phyloP scores from a whole-genome alignment of 306 rosid species.

The Phaseolus lunatus region DNA sequence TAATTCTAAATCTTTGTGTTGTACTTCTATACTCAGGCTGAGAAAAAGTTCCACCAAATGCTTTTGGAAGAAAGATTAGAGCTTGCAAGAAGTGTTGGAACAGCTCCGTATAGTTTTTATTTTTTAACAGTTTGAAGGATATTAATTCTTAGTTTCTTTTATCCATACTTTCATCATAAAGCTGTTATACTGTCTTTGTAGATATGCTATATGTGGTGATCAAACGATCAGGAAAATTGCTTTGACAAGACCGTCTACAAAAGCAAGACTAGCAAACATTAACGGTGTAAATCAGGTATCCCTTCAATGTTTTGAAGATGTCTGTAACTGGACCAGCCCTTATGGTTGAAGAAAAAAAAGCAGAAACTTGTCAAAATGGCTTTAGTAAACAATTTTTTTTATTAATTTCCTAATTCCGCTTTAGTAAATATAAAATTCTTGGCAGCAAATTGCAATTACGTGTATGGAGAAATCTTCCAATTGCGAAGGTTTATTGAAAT shows the following conservation, averaged over 20 bases:
- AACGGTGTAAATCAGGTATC: constrained; percentile 95
- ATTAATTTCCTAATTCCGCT: constrained; percentile 12
- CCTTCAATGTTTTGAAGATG: constrained; percentile 27
- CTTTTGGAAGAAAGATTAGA: constrained; percentile 91
- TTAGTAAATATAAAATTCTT: constrained; percentile 1
- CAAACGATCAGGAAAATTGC: constrained; percentile 78
- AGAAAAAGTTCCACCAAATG: constrained; percentile 66
- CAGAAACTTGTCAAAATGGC: constrained; percentile 22
- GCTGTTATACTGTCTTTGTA: constrained; percentile 42
- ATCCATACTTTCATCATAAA: constrained; percentile 28
- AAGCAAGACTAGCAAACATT: constrained; percentile 85
- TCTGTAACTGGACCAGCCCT: constrained; percentile 14
- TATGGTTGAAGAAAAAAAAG: constrained; percentile 24
- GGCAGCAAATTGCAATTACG: constrained; percentile 19
- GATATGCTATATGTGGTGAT: constrained; percentile 95
- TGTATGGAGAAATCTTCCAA: background rate
- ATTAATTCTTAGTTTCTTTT: constrained; percentile 20
- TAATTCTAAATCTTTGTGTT: background rate
- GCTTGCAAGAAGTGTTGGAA: constrained; percentile 77
- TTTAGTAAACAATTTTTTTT: constrained; percentile 17
- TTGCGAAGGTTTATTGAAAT: background rate
- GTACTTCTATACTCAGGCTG: constrained; percentile 59
- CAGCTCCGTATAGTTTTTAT: constrained; percentile 77
- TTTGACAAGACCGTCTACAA: constrained; percentile 82
- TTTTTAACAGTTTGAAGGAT: constrained; percentile 30